Conservation (phyloP, 108 stramenopile genomes). For the Pseudonitzschia multiseries region DNA sequence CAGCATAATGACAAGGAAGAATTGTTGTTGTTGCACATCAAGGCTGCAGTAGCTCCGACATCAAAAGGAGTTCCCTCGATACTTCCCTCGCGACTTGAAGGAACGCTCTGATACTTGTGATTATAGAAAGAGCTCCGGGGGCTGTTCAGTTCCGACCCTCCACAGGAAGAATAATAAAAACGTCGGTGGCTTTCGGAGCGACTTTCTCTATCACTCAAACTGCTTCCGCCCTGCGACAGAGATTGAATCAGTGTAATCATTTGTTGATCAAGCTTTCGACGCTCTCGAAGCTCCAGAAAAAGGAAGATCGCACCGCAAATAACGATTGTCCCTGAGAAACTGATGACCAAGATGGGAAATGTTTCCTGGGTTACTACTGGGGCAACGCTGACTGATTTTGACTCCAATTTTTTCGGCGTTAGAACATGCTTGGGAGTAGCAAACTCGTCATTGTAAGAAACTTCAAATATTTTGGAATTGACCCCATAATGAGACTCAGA, state of each 20-base stretch:
- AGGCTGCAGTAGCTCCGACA: background rate
- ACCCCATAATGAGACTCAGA: too few relatives aligned
- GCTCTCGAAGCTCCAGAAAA: background rate
- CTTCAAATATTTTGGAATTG: too few relatives aligned
- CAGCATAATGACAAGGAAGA: background rate
- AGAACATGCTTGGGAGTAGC: background rate
- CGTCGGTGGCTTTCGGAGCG: background rate
- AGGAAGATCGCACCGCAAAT: background rate
- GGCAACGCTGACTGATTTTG: background rate
- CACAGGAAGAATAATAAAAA: background rate
- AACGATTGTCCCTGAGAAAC: slow-evolving; percentile 3
- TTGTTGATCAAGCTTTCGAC: slow-evolving; percentile 7
- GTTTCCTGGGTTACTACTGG: background rate
- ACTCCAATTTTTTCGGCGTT: background rate
- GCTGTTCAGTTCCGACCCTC: background rate
- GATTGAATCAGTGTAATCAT: slow-evolving; percentile 8
- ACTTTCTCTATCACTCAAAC: background rate
- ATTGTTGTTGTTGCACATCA: background rate
- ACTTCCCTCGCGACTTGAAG: background rate
- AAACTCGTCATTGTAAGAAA: background rate
- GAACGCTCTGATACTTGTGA: background rate
- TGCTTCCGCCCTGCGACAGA: background rate
- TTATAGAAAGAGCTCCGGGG: background rate
- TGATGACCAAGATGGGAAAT: slow-evolving; percentile 2
- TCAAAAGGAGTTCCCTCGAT: background rate